Evolutionary conservation across 2,329 filamentous ascomycete genomes (phyloP).

Genomic region (Ophiostoma himal-ulmi): DNA sequence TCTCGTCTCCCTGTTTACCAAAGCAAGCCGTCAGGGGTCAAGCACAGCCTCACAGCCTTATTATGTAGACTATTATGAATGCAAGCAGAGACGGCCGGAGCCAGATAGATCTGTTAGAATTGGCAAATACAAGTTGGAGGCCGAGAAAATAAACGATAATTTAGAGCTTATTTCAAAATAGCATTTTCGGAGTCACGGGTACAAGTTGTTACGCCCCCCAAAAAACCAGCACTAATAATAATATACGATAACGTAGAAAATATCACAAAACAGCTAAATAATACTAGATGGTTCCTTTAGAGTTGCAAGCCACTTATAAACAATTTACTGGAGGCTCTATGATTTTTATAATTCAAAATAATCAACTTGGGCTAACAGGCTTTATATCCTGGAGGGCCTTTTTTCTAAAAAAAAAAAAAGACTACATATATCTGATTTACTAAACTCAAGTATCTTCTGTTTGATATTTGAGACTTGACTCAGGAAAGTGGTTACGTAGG

Average conservation of each 20-base stretch:
- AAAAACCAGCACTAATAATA: background rate
- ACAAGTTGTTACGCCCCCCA: background rate
- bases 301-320: too few species aligned
- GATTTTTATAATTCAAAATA: too few species aligned
- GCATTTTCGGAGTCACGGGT: background rate
- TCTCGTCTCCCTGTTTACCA: background rate
- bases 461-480: too few species aligned
- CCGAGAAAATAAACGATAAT: background rate
- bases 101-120: background rate
- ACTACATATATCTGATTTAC: too few species aligned
- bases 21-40: conserved; percentile 2
- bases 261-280: background rate
- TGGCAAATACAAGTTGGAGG: conserved; percentile 5
- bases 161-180: background rate
- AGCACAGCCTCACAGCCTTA: conserved; percentile 20
- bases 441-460: too few species aligned
- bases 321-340: too few species aligned
- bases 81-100: background rate
- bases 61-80: background rate
- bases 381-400: too few species aligned
- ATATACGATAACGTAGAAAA: background rate
- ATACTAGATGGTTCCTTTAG: background rate
- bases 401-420: too few species aligned
- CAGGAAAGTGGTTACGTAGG: too few species aligned
- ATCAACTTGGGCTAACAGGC: too few species aligned